A percentile compares a stretch with the other conserved stretches of the same genome.
Evolutionary conservation across 2,329 filamentous ascomycete genomes (phyloP).

Genomic region (Phialemoniopsis sp.): DNA sequence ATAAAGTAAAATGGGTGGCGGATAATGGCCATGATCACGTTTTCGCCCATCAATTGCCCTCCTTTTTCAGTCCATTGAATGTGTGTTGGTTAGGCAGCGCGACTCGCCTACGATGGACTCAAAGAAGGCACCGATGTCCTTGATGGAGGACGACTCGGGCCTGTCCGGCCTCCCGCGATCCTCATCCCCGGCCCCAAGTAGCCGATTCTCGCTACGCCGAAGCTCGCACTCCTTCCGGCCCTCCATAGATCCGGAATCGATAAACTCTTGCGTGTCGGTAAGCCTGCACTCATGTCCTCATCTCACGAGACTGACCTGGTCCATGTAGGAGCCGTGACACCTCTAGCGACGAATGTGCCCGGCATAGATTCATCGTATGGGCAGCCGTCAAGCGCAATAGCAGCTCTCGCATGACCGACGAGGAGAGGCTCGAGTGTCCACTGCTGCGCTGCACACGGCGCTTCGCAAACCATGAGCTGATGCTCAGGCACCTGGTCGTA

Average conservation of each 20-base stretch:
- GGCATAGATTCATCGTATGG: slow-evolving; percentile 53
- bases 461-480: slow-evolving; percentile 47
- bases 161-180: slow-evolving; percentile 5
- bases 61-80: not conserved
- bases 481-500: slow-evolving; percentile 47
- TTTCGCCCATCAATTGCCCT: not conserved
- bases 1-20: too few species aligned
- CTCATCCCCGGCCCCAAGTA: slow-evolving; percentile 9
- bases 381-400: slow-evolving; percentile 50
- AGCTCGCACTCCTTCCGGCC: slow-evolving; percentile 7
- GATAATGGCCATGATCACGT: not conserved
- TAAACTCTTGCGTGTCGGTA: slow-evolving; percentile 13
- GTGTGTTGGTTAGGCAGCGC: not conserved
- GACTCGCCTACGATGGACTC: slow-evolving; percentile 9
- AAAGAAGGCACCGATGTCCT: slow-evolving; percentile 10
- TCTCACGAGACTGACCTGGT: slow-evolving; percentile 10
- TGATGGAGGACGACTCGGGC: slow-evolving; percentile 11
- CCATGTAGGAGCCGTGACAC: slow-evolving; percentile 36
- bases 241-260: slow-evolving; percentile 2
- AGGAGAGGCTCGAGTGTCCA: slow-evolving; percentile 47
- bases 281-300: not conserved
- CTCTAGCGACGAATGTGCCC: slow-evolving; percentile 43
- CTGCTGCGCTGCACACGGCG: slow-evolving; percentile 44
- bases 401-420: slow-evolving; percentile 38
- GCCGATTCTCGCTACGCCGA: slow-evolving; percentile 10